A percentile compares a stretch with the other conserved stretches of the same genome.
Evolutionary conservation across 805 yeast genomes (phyloP).

Genomic region (Brettanomyces nanus): DNA sequence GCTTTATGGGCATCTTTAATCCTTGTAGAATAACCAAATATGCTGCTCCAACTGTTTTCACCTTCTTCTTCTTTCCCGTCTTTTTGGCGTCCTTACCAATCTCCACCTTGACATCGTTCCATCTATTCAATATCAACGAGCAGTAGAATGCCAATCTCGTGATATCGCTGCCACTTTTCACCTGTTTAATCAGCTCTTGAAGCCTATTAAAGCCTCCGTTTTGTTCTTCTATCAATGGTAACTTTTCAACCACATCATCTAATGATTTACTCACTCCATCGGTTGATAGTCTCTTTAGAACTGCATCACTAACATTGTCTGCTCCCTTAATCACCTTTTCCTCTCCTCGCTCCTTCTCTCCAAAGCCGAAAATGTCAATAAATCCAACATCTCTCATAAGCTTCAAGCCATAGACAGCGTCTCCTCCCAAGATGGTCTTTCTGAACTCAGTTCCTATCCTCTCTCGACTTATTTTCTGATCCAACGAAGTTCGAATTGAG

Average conservation of each 20-base stretch:
- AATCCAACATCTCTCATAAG: constrained; percentile 49
- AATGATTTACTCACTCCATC: constrained; percentile 12
- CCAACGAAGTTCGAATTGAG: constrained; percentile 50
- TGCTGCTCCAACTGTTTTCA: constrained; percentile 19
- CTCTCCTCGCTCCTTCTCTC: constrained; percentile 17
- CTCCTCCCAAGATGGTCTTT: constrained; percentile 60
- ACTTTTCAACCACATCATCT: constrained; percentile 13
- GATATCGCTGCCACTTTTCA: constrained; percentile 10
- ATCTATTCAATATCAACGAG: constrained; percentile 41
- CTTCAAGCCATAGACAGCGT: constrained; percentile 56
- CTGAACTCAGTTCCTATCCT: constrained; percentile 80
- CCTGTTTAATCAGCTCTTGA: neutral
- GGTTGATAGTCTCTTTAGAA: constrained; percentile 6
- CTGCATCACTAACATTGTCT: neutral
- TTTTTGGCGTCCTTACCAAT: neutral
- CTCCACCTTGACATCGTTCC: constrained; percentile 29
- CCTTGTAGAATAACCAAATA: constrained; percentile 47
- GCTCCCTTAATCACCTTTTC: constrained; percentile 12
- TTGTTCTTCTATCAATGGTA: constrained; percentile 13
- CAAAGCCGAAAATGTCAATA: constrained; percentile 48
- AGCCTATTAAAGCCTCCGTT: neutral
- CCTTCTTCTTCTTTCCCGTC: neutral
- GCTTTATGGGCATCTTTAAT: constrained; percentile 51
- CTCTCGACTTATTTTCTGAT: constrained; percentile 77
- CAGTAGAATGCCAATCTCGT: constrained; percentile 34